A percentile compares a stretch with the other conserved stretches of the same genome.
phyloP scores from a whole-genome alignment of 352 stramenopile species.

The Lagenidium sp. region DNA sequence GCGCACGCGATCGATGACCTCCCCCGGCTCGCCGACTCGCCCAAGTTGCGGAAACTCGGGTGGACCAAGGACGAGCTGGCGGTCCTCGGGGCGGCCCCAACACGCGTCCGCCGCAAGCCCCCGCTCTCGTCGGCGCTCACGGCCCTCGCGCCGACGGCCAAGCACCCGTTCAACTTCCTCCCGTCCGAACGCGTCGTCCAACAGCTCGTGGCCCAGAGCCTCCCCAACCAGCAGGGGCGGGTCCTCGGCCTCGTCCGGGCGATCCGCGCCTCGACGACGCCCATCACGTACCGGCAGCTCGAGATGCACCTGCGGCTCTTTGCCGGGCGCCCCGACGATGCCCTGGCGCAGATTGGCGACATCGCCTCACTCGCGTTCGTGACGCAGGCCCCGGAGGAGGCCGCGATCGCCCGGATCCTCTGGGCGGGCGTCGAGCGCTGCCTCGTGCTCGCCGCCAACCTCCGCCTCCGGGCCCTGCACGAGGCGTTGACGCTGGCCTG shows the following conservation, averaged over 20 bases:
- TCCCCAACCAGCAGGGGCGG: conserved; percentile 66
- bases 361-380: conserved; percentile 38
- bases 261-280: conserved; percentile 34
- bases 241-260: conserved; percentile 40
- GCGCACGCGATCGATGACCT: conserved; percentile 21
- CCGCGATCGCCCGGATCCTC: conserved; percentile 26
- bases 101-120: not conserved
- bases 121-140: conserved; percentile 17
- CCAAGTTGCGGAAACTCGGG: conserved; percentile 30
- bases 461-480: conserved; percentile 36
- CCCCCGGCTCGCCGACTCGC: conserved; percentile 18
- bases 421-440: conserved; percentile 37
- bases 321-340: conserved; percentile 57
- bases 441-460: conserved; percentile 50
- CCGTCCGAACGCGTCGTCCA: conserved; percentile 31
- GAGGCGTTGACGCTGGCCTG: conserved; percentile 35
- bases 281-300: conserved; percentile 62
- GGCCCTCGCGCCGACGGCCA: conserved; percentile 17
- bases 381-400: conserved; percentile 41
- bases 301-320: conserved; percentile 68
- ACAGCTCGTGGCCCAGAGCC: conserved; percentile 44
- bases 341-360: conserved; percentile 37
- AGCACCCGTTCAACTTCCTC: conserved; percentile 61
- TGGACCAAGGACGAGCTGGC: conserved; percentile 55
- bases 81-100: conserved; percentile 21